phyloP scores from a whole-genome alignment of 1,284 basidiomycete genomes.

The Moesziomyces sp. region DNA sequence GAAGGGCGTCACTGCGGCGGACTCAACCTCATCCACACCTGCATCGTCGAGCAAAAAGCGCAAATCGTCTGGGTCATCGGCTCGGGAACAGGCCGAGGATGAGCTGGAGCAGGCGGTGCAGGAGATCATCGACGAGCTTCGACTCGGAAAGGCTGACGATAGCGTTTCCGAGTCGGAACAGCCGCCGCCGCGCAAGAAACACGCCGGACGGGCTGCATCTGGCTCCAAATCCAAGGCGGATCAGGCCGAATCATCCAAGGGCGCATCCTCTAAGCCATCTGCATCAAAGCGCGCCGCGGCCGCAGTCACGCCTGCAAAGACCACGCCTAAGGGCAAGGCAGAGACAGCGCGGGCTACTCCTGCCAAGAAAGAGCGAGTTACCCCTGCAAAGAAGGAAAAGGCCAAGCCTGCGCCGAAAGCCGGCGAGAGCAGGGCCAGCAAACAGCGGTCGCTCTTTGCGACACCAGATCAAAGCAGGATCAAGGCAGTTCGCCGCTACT shows the following conservation, averaged over 20 bases:
- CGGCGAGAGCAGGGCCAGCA: neutral
- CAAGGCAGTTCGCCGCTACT: slow-evolving; percentile 26
- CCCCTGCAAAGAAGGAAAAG: slow-evolving; percentile 4
- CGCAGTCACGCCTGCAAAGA: slow-evolving; percentile 1
- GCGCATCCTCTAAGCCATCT: too few species aligned
- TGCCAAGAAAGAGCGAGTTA: neutral
- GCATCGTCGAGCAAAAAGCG: slow-evolving; percentile 20
- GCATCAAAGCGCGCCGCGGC: too few species aligned
- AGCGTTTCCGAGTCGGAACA: slow-evolving; percentile 18
- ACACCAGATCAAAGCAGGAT: slow-evolving; percentile 12
- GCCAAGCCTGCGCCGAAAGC: slow-evolving; percentile 1
- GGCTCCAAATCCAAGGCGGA: neutral
- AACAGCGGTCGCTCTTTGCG: neutral
- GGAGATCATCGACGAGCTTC: slow-evolving; percentile 16
- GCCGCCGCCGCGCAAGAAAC: slow-evolving; percentile 35
- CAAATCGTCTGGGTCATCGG: slow-evolving; percentile 1
- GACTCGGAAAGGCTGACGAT: neutral
- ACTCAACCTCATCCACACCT: slow-evolving; percentile 4
- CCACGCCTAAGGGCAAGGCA: neutral
- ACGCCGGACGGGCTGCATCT: slow-evolving; percentile 4
- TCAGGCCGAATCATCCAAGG: slow-evolving; percentile 5
- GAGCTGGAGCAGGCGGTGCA: slow-evolving; percentile 12
- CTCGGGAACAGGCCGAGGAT: slow-evolving; percentile 1
- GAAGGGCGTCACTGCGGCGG: neutral
- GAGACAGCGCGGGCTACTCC: too few species aligned